phyloP scores from a whole-genome alignment of 257 asterid species.

The Galeopsis tetrahit region DNA sequence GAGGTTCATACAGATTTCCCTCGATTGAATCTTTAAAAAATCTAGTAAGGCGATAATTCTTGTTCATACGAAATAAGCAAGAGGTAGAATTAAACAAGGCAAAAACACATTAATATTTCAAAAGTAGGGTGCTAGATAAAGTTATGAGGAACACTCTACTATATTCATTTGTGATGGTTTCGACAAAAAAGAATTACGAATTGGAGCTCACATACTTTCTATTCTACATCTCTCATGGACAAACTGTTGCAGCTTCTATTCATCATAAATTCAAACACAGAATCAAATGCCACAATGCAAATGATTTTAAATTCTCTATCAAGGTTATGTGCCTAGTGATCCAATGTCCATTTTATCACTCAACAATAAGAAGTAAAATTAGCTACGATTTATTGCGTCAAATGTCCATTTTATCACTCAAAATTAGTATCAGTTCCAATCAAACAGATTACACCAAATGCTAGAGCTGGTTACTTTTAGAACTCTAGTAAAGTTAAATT shows the following conservation, averaged over 20 bases:
- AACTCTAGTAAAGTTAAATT: too few species aligned
- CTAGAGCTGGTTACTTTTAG: too few species aligned
- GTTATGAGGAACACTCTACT: too few species aligned
- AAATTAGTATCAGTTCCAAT: slow-evolving; percentile 14
- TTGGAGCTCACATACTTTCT: slow-evolving; percentile 20
- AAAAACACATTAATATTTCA: not conserved
- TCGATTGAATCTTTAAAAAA: not conserved
- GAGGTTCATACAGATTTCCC: not conserved
- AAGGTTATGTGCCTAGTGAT: not conserved
- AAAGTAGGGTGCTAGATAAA: not conserved
- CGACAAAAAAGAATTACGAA: not conserved
- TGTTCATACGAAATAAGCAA: too few species aligned
- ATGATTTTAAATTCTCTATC: not conserved
- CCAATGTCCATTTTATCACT: too few species aligned
- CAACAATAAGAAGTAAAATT: slow-evolving; percentile 10
- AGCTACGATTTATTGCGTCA: slow-evolving; percentile 25
- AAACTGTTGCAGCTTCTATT: slow-evolving; percentile 2
- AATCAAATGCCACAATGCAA: not conserved
- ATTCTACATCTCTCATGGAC: slow-evolving; percentile 1
- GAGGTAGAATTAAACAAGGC: not conserved
- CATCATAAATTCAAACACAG: not conserved
- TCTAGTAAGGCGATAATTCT: too few species aligned
- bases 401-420: slow-evolving; percentile 1
- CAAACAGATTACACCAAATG: slow-evolving; percentile 23
- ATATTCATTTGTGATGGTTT: not conserved